A percentile compares a stretch with the other conserved stretches of the same genome.
Conservation (phyloP, 805 yeast genomes). For the Yarrowia sp. region DNA sequence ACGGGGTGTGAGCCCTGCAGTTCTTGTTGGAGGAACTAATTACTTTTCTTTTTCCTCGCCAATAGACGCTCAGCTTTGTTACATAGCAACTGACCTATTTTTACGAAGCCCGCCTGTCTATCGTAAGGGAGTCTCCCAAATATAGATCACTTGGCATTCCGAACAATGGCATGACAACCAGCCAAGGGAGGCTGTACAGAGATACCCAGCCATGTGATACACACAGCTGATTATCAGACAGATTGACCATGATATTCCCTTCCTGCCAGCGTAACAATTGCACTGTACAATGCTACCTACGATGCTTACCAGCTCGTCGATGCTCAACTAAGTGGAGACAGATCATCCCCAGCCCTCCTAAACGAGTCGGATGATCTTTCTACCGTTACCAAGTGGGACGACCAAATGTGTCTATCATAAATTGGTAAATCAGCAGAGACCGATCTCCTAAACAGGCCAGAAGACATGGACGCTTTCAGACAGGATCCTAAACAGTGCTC, state of each 20-base stretch:
- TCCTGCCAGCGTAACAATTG: background rate
- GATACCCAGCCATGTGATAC: slow-evolving; percentile 5
- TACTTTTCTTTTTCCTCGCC: background rate
- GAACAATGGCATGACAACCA: too few species aligned
- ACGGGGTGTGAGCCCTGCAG: background rate
- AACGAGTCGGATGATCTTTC: background rate
- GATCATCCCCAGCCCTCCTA: slow-evolving; percentile 4
- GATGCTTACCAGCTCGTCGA: background rate
- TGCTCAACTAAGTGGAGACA: background rate
- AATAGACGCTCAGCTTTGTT: too few species aligned
- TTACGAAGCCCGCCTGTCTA: too few species aligned
- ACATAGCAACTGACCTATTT: background rate
- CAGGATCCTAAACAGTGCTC: too few species aligned
- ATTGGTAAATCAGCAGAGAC: too few species aligned
- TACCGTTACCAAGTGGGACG: background rate
- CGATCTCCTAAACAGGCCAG: too few species aligned
- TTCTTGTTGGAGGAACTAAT: background rate
- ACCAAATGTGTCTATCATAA: background rate
- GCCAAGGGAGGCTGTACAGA: background rate
- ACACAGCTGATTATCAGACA: background rate
- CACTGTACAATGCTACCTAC: background rate
- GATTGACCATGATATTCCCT: background rate
- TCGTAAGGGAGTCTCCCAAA: background rate
- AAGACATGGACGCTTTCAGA: too few species aligned
- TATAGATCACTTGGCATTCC: background rate